A percentile compares a stretch with the other conserved stretches of the same genome.
These are phyloP conservation scores for Quercus tomentella DNA, from an alignment of 331 rosid genomes.

Conservation along the genomic window DNA sequence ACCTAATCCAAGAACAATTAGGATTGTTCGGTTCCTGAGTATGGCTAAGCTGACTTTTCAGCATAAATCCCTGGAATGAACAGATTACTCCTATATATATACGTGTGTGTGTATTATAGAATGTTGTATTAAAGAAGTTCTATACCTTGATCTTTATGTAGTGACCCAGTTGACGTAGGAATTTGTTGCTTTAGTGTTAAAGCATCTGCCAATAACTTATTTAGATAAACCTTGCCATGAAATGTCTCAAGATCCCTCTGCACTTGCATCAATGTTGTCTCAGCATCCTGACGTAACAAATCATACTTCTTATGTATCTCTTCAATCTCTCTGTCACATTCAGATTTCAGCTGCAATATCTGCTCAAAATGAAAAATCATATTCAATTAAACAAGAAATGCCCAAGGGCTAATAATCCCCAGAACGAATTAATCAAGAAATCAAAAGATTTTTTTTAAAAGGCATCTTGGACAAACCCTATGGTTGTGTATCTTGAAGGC, in stretches of 20 bases:
- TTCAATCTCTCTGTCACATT: constrained; percentile 15
- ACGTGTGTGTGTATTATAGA: no score
- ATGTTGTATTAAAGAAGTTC: background rate
- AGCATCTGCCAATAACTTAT: constrained; percentile 22
- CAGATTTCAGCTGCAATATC: constrained; percentile 23
- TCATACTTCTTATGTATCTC: constrained; percentile 17
- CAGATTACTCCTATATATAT: background rate
- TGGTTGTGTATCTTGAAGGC: constrained; percentile 14
- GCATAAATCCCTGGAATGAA: background rate
- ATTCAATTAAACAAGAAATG: constrained; percentile 7
- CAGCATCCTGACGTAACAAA: constrained; percentile 16
- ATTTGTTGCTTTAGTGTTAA: background rate
- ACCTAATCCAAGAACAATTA: no score
- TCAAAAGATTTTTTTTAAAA: background rate
- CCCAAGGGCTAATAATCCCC: background rate
- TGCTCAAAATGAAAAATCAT: background rate
- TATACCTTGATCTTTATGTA: constrained; percentile 15
- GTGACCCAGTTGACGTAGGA: background rate
- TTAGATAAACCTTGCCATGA: constrained; percentile 4
- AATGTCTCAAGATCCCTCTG: constrained; percentile 19
- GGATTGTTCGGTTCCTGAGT: no score
- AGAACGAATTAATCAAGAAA: background rate
- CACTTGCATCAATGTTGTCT: background rate
- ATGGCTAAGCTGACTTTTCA: background rate
- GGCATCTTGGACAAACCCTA: constrained; percentile 13